A percentile compares a stretch with the other conserved stretches of the same genome.
phyloP scores from a whole-genome alignment of 495 filamentous ascomycete species.

The Xylaria cubensis region DNA sequence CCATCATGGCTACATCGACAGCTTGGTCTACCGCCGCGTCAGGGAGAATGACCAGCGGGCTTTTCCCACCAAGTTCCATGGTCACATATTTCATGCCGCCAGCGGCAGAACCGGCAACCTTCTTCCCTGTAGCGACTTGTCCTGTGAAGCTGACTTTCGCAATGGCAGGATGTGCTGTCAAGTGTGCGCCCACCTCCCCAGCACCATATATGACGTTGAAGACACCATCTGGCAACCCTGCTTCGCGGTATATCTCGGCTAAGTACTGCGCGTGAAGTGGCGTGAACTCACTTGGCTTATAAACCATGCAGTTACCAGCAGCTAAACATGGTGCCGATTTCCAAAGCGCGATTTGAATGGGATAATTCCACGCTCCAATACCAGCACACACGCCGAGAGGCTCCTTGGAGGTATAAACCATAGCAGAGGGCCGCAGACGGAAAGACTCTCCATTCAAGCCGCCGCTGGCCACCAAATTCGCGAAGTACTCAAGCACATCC shows the following conservation, averaged over 20 bases:
- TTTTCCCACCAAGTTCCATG: constrained; percentile 86
- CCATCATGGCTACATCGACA: constrained; percentile 85
- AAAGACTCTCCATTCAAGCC: constrained; percentile 49
- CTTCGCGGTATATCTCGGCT: constrained; percentile 72
- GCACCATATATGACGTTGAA: constrained; percentile 83
- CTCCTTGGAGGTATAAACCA: constrained; percentile 77
- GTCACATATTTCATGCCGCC: constrained; percentile 86
- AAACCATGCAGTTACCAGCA: constrained; percentile 86
- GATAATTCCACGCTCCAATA: constrained; percentile 87
- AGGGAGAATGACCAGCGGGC: constrained; percentile 71
- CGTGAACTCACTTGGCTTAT: constrained; percentile 84
- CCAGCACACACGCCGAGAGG: constrained; percentile 78
- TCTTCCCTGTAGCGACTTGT: constrained; percentile 78
- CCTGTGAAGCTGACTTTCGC: constrained; percentile 86
- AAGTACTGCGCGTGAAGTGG: constrained; percentile 73
- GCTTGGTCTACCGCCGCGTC: constrained; percentile 76
- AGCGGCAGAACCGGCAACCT: constrained; percentile 72
- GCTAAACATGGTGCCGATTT: constrained; percentile 83
- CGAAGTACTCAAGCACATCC: constrained; percentile 80
- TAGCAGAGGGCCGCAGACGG: constrained; percentile 71
- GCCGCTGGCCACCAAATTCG: constrained; percentile 71
- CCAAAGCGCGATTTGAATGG: constrained; percentile 86
- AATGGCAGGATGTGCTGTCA: constrained; percentile 70
- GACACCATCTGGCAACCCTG: constrained; percentile 77
- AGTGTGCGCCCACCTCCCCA: constrained; percentile 71